phyloP scores from a whole-genome alignment of 2,329 filamentous ascomycete species.

The Ophiostoma pallidulum region DNA sequence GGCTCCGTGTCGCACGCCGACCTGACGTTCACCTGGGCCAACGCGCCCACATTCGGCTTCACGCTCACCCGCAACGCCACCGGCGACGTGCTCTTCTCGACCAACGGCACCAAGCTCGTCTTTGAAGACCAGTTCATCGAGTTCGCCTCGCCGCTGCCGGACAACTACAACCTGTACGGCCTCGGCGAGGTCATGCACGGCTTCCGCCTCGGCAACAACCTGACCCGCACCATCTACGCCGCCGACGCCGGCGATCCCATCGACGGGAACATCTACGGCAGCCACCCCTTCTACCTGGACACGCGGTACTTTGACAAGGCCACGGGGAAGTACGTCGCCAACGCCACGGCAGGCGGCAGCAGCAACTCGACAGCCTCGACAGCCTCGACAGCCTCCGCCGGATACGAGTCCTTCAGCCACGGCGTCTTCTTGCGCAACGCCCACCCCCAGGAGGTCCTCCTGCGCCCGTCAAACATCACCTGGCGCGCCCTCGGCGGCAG shows the following conservation, averaged over 20 bases:
- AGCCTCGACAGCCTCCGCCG: slow-evolving; percentile 37
- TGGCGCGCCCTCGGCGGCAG: slow-evolving; percentile 52
- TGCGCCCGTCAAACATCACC: slow-evolving; percentile 50
- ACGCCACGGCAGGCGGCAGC: slow-evolving; percentile 35
- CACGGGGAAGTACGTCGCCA: slow-evolving; percentile 42
- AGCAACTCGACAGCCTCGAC: neutral
- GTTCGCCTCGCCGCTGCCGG: slow-evolving; percentile 59
- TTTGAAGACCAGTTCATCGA: slow-evolving; percentile 73
- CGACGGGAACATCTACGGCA: slow-evolving; percentile 56
- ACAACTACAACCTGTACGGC: slow-evolving; percentile 64
- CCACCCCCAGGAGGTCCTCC: slow-evolving; percentile 54
- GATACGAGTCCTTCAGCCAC: slow-evolving; percentile 38
- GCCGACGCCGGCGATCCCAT: slow-evolving; percentile 13
- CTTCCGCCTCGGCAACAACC: slow-evolving; percentile 62
- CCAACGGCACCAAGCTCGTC: slow-evolving; percentile 54
- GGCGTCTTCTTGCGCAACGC: slow-evolving; percentile 53
- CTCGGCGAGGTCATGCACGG: slow-evolving; percentile 67
- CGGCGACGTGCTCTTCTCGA: slow-evolving; percentile 57
- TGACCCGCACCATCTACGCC: slow-evolving; percentile 40
- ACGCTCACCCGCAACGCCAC: slow-evolving; percentile 28
- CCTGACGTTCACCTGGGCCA: slow-evolving; percentile 43
- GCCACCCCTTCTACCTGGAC: slow-evolving; percentile 56
- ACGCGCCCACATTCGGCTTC: slow-evolving; percentile 42
- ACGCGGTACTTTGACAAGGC: slow-evolving; percentile 60
- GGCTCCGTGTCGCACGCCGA: slow-evolving; percentile 28